These are phyloP conservation scores for Fistulifera solaris DNA, from an alignment of 108 stramenopile genomes.

Conservation along the genomic window DNA sequence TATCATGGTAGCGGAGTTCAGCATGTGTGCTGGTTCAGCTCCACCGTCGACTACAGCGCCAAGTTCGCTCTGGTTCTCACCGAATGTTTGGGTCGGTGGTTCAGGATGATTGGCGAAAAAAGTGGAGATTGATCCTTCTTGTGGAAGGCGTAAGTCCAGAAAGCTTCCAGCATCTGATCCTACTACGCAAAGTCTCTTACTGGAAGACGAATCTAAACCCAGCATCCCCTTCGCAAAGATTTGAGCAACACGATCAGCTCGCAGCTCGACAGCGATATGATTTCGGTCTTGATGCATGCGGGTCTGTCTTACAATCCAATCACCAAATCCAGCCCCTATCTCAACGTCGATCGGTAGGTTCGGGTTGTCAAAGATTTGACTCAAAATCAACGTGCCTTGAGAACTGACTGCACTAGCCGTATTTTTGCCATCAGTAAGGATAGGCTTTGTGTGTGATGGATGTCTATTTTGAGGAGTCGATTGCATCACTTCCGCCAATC, in stretches of 20 bases:
- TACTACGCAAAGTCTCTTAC: constrained; percentile 39
- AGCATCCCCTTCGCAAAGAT: constrained; percentile 42
- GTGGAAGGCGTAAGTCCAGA: constrained; percentile 13
- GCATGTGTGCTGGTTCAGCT: constrained; percentile 77
- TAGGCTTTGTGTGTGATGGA: constrained; percentile 17
- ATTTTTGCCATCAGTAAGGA: not conserved
- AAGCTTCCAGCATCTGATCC: constrained; percentile 69
- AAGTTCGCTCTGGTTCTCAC: constrained; percentile 23
- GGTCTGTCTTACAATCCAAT: constrained; percentile 72
- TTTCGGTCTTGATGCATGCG: constrained; percentile 38
- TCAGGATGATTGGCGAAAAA: constrained; percentile 83
- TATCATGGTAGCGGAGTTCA: constrained; percentile 36
- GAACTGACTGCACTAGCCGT: too few species aligned
- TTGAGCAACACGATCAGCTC: constrained; percentile 72
- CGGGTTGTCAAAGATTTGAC: not conserved
- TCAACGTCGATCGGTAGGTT: constrained; percentile 51
- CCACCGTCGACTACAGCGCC: constrained; percentile 30
- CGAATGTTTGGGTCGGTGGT: constrained; percentile 79
- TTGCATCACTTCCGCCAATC: constrained; percentile 3
- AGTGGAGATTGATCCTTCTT: constrained; percentile 30
- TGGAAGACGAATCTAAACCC: constrained; percentile 29
- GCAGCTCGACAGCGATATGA: constrained; percentile 66
- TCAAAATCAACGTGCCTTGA: not conserved
- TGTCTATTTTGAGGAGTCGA: not conserved
- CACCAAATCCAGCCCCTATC: constrained; percentile 74